Evolutionary conservation across 31 red algal genomes (phyloP).

Genomic region (Odonthalia washingtoniensis): DNA sequence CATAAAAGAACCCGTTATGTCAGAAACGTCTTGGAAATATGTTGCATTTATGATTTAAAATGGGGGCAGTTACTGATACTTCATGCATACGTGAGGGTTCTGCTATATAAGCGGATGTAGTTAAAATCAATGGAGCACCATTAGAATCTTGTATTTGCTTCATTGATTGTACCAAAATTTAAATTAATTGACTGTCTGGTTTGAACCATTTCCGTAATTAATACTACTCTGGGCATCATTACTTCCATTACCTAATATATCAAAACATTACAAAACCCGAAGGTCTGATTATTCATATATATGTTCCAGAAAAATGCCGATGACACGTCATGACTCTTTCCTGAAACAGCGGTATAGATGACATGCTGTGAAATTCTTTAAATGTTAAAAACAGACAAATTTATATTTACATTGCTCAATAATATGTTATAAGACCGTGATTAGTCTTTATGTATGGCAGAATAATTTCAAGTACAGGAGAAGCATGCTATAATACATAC

Average conservation of each 20-base stretch:
- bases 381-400: constrained; percentile 4
- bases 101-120: too few species aligned
- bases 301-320: constrained; percentile 13
- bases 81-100: too few species aligned
- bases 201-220: neutral
- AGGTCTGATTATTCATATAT: too few species aligned
- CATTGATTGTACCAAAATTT: constrained; percentile 10
- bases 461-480: neutral
- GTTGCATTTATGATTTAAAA: too few species aligned
- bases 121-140: too few species aligned
- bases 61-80: too few species aligned
- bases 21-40: neutral
- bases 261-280: constrained; percentile 16
- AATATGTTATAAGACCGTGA: neutral
- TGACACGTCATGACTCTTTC: constrained; percentile 39
- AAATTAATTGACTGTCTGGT: neutral
- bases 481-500: neutral
- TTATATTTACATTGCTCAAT: constrained; percentile 32
- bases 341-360: constrained; percentile 26
- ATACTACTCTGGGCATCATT: constrained; percentile 1
- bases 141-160: neutral
- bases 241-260: too few species aligned
- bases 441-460: neutral
- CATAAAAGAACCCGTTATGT: neutral
- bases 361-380: neutral